Evolutionary conservation across 148 eudicot genomes (phyloP), one percentile per base, ranked within the genome.

Genomic region (Silene uniflora): DNA sequence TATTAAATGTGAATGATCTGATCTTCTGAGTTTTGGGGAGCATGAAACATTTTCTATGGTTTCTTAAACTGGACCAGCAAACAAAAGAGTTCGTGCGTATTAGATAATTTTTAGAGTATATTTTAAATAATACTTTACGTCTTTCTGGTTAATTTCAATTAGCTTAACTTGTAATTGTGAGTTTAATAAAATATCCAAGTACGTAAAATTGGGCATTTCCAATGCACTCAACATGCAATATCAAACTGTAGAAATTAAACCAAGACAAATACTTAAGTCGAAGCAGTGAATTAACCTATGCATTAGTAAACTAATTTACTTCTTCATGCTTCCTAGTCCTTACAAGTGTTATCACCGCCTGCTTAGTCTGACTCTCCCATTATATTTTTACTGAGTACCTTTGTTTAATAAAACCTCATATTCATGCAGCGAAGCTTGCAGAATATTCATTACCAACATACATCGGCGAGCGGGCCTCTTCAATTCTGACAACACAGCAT

Each of bases 371-470:
- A 32, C 49, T 24, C 62, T 63, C 32, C 69, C 47, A 66, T 73
- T 4, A 64, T 39, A 55, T 70, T 62, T 75, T 39, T 59, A 35
- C n/a, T 23, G 44, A 74, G 42, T 42, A 67, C 49, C 0, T 19
- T 10, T 10, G 68, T 55, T 72, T 66, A 63, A 66, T 29, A 25
- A 75, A 65, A 39, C 68, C 58, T 70, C 42, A 23, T 77, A 79
- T 75, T 55, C 72, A 69, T 88, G 83, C 97, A 95, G 99, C 55
- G 93, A 91, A 76, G 92, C 98, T 27, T 96, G 99, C 88, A 78
- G 81, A 77, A 92, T 89, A 76, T 92, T 88, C 79, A 77, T 85
- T 58, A 78, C 83, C 62, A 83, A 91, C 39, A 82, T 85, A 46
- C 88, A 87, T 73, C 81, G 86, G 77, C 87, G 98, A 64, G 86